Base-by-base conservation (phyloP, 805 yeast species). In the Nematodospora valgi region DNA sequence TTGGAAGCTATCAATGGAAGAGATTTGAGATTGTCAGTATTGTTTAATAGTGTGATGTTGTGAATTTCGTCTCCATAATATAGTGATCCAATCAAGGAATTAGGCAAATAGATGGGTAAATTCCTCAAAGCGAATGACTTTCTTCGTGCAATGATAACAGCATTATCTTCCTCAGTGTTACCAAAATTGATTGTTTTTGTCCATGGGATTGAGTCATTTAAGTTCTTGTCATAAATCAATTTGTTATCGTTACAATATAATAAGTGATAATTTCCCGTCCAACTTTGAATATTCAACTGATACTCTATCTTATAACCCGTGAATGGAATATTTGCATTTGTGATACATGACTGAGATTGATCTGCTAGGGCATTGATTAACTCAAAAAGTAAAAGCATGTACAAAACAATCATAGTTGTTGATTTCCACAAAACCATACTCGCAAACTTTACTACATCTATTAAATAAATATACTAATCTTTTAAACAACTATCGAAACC, bases 171-270 rank as follows among this genome's bases (percentile, higher is more conserved):
- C 3, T 23, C 19, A 4, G 30, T 19, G 22, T 30, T 30, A 8
- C 39, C 42, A 25, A 43, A 46, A 6, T 21, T 28, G 4, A 48
- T 21, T 9, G 32, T 27, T 20, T 40, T 24, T 1, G 54, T 38
- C 62, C 62, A 57, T 1, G 62, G 62, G 20, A 57, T 54, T 4
- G 45, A 26, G 20, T 37, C 35, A 27, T 44, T 45, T 12, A 52
- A 32, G 10, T 37, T 32, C 13, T 30, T 23, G 30, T 52, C 59
- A 17, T 37, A 46, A 11, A 55, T 44, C 13, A 56, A 34, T 24
- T 50, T 55, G 32, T 56, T 57, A 32, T 60, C 64, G 24, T 47
- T 48, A 32, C 64, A 61, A 32, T 57, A 52, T 7, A 58, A 30
- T 12, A 61, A 39, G 32, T 49, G 54, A 34, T 45, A 57, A 15